Percentiles rank a stretch among this genome's conserved stretches.
phyloP scores from a whole-genome alignment of 768 basidiomycete species.

The Rhodotorula sphaerocarpa region DNA sequence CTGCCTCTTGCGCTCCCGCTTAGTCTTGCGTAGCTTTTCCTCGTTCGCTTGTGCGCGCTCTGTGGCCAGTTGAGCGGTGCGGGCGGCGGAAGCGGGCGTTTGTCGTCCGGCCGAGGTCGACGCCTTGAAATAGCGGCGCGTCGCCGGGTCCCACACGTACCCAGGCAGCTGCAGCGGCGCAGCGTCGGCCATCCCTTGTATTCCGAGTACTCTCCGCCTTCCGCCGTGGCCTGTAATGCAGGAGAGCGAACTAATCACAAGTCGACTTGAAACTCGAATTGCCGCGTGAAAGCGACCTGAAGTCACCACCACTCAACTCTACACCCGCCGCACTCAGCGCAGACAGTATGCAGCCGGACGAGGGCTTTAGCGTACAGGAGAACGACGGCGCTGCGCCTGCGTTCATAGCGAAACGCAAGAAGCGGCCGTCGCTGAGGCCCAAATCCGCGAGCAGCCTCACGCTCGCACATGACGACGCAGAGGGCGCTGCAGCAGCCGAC shows the following conservation, averaged over 20 bases:
- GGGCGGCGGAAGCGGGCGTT: background rate
- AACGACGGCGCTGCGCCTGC: background rate
- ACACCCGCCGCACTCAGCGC: no score
- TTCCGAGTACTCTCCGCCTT: no score
- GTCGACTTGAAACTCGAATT: no score
- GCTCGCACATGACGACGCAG: background rate
- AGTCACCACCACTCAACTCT: background rate
- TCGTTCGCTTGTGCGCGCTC: background rate
- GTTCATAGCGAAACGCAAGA: conserved; percentile 23
- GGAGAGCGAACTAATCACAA: no score
- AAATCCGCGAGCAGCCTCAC: conserved; percentile 2
- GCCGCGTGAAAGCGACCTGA: no score
- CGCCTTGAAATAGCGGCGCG: conserved; percentile 26
- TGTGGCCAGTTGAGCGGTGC: background rate
- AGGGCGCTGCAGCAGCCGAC: background rate
- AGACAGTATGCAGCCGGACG: no score
- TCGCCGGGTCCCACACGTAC: conserved; percentile 9
- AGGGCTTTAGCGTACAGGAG: background rate
- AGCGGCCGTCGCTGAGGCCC: conserved; percentile 7
- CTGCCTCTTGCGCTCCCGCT: background rate
- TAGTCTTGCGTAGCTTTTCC: background rate
- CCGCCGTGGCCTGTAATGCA: no score
- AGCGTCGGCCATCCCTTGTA: background rate
- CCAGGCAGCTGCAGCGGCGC: conserved; percentile 16
- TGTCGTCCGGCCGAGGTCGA: background rate